These are phyloP conservation scores for Geosmithia flava DNA, from an alignment of 2,329 filamentous ascomycete genomes.

Conservation along the genomic window DNA sequence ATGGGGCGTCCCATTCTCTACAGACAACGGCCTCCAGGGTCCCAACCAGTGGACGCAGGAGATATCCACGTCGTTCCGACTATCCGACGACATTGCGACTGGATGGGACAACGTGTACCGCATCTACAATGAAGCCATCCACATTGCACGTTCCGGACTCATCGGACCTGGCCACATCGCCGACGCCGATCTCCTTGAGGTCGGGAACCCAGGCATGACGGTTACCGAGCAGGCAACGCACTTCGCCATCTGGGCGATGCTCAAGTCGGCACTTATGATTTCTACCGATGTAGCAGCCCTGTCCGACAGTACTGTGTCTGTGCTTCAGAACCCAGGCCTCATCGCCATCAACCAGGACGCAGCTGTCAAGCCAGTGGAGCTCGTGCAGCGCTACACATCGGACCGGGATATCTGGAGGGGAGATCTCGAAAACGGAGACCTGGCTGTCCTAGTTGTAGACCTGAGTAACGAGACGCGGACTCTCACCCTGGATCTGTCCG, in stretches of 20 bases:
- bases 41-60: not conserved
- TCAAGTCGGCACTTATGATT: slow-evolving; percentile 30
- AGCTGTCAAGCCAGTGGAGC: slow-evolving; percentile 11
- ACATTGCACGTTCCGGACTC: not conserved
- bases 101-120: not conserved
- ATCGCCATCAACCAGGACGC: slow-evolving; percentile 21
- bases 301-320: slow-evolving; percentile 6
- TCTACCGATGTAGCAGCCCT: slow-evolving; percentile 20
- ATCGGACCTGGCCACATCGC: slow-evolving; percentile 1
- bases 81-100: not conserved
- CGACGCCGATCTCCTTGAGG: slow-evolving; percentile 29
- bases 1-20: not conserved
- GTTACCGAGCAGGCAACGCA: slow-evolving; percentile 26
- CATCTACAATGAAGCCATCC: not conserved
- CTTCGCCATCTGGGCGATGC: slow-evolving; percentile 31
- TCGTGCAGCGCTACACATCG: not conserved
- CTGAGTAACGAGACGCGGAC: not conserved
- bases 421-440: not conserved
- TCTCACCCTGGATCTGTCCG: not conserved
- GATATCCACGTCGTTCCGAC: not conserved
- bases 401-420: not conserved
- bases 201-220: slow-evolving; percentile 23
- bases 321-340: slow-evolving; percentile 10
- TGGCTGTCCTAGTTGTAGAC: not conserved
- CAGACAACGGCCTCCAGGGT: not conserved